Percentiles rank a stretch among this genome's conserved stretches.
phyloP scores from a whole-genome alignment of 495 filamentous ascomycete genomes.

The Trichocladium uniseriatum region DNA sequence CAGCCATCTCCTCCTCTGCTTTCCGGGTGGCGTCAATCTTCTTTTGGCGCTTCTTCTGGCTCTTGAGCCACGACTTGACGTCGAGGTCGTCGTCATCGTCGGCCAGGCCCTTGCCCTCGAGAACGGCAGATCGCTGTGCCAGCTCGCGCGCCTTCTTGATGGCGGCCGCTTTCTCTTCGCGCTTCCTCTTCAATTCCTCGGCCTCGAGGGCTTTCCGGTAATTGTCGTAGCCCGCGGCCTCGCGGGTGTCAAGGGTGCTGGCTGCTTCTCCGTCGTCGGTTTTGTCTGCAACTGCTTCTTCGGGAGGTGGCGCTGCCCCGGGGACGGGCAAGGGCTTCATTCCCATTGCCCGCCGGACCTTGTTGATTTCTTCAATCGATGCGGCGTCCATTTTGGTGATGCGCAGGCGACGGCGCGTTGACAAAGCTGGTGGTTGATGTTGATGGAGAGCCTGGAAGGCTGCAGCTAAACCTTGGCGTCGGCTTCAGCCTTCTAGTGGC shows the following conservation, averaged over 20 bases:
- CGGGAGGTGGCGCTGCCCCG: constrained; percentile 37
- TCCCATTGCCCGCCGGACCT: constrained; percentile 78
- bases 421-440: not conserved
- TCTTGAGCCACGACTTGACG: constrained; percentile 73
- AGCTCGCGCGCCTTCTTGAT: constrained; percentile 84
- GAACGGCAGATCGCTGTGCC: constrained; percentile 59
- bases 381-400: constrained; percentile 61
- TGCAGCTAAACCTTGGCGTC: not conserved
- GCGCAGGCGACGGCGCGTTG: not conserved
- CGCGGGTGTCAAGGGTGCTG: constrained; percentile 71
- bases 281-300: constrained; percentile 23
- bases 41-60: constrained; percentile 84
- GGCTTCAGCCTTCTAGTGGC: no score
- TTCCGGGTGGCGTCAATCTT: constrained; percentile 72
- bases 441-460: not conserved
- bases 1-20: constrained; percentile 62
- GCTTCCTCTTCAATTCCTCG: constrained; percentile 58
- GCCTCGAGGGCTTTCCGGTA: constrained; percentile 46
- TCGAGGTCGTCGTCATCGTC: constrained; percentile 63
- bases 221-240: constrained; percentile 64
- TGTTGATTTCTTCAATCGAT: constrained; percentile 90
- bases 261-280: constrained; percentile 60
- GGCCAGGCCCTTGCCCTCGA: constrained; percentile 74
- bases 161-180: constrained; percentile 65
- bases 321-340: constrained; percentile 85